Evolutionary conservation across 345 rosid genomes (phyloP), one percentile per base, ranked within the genome.

Genomic region (Balakata baccata): DNA sequence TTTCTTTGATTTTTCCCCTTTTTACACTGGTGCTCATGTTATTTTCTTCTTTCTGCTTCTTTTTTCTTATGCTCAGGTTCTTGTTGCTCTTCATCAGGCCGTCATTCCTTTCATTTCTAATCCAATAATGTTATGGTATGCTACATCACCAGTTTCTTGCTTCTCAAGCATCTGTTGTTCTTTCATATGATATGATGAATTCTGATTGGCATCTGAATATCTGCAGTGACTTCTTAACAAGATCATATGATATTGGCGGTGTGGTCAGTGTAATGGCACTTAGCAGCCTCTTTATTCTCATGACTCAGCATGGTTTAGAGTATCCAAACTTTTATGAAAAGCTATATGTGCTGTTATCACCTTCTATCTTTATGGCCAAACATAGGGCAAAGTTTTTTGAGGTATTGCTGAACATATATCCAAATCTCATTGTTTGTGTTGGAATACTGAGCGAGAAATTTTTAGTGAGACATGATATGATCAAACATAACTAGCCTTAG

Each of bases 241-340:
- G 91, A 78, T 95, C 96, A 47, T 92, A 95, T 77, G 94, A 92
- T 78, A 86, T 92, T 47, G 99, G 99, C 11, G 98, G 98, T 78
- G 96, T 95, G 77, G 92, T 92, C 72, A 95, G 97, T 76, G 94
- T 92, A 71, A 91, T 95, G 98, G 92, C 97, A 67, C 96, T 95
- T 56, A 92, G 96, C 80, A 86, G 97, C 57, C 97, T 95, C 74
- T 92, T 87, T 81, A 87, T 89, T 78, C 98, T 95, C 79, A 91
- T 95, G 92, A 89, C 98, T 22, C 76, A 87, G 53, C 97, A 95
- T 69, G 96, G 97, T 69, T 71, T 92, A 61, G 98, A 95, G 78
- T 92, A 95, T 75, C 94, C 98, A 17, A 87, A 91, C 84, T 95
- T 95, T 82, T 92, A 91, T 54, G 90, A 87, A 68, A 95, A 91